Evolutionary conservation across 2,329 filamentous ascomycete species (phyloP).

Genomic region (Cordyceps javanica): DNA sequence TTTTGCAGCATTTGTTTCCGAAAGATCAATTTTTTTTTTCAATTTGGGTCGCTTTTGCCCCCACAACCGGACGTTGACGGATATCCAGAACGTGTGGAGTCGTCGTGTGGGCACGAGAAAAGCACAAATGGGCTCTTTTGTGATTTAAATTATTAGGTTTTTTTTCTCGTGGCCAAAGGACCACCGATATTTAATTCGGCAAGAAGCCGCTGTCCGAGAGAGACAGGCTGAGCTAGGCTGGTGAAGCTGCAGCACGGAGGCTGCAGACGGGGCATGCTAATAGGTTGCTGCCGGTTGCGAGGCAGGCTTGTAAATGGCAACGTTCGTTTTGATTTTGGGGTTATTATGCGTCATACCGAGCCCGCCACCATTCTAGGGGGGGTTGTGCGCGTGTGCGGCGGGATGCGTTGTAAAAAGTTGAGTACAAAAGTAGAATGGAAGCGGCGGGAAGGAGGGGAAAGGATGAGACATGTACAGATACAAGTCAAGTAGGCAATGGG

Average conservation of each 20-base stretch:
- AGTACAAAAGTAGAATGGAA: neutral
- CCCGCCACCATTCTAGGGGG: neutral
- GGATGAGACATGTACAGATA: too few species aligned
- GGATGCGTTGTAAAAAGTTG: neutral
- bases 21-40: too few species aligned
- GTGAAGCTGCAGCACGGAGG: too few species aligned
- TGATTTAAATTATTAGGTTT: neutral
- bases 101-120: constrained; percentile 1
- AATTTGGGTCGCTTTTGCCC: neutral
- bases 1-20: neutral
- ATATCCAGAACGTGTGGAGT: constrained; percentile 6
- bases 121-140: constrained; percentile 6
- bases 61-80: constrained; percentile 5
- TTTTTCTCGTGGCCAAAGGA: neutral
- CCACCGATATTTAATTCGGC: too few species aligned
- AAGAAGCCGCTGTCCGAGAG: too few species aligned
- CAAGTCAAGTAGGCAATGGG: too few species aligned
- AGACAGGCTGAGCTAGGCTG: too few species aligned
- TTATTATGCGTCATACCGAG: constrained; percentile 9
- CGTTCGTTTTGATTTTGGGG: neutral
- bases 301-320: neutral
- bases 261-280: too few species aligned
- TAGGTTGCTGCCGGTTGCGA: neutral
- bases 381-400: neutral
- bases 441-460: too few species aligned